Evolutionary conservation across 2,329 filamentous ascomycete genomes (phyloP), one percentile per base, ranked within the genome.

Genomic region (Fusarium sp.): DNA sequence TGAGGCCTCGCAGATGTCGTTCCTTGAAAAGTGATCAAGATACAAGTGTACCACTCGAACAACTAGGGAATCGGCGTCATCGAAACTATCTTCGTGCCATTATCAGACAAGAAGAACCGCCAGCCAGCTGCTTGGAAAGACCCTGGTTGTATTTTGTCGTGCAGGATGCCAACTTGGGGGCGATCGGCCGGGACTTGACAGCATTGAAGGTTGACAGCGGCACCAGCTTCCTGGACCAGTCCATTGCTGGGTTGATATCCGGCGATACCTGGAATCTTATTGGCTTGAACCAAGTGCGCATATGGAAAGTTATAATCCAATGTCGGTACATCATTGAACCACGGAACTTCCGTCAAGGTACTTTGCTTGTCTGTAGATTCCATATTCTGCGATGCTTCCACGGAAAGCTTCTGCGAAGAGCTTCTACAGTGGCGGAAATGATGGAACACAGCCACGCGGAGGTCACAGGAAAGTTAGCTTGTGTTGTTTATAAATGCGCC

Each of bases 171-270:
- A 45, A 59, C 47, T 71, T 57, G 49, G 63, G 54, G 56, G 49
- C 52, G 58, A 68, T 73, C 62, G 54, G 53, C 66, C 36, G 54
- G 65, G 70, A 62, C 62, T 72, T 71, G 65, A 56, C 54, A 49
- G 58, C 44, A 62, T 50, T 59, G 15, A 56, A 68, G 42, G 42
- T 47, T 52, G 46, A 67, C 41, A 58, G 55, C 62, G 58, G 57
- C 54, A 67, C 65, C 60, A 72, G 53, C 69, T 57, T 62, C 46
- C 50, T 60, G 49, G 59, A 67, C 69, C 59, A 60, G 44, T 36
- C 38, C 52, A 65, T 38, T 52, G 52, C 42, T 69, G 59, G 67
- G 41, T 55, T 53, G 46, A 64, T 65, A 68, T 69, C 62, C 62
- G 71, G 70, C 68, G 55, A 67, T 67, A 59, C 61, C 54, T 44